Evolutionary conservation across 1,284 basidiomycete species (phyloP), one percentile per base, ranked within the genome.

Genomic region (Cutaneotrichosporon sp.): DNA sequence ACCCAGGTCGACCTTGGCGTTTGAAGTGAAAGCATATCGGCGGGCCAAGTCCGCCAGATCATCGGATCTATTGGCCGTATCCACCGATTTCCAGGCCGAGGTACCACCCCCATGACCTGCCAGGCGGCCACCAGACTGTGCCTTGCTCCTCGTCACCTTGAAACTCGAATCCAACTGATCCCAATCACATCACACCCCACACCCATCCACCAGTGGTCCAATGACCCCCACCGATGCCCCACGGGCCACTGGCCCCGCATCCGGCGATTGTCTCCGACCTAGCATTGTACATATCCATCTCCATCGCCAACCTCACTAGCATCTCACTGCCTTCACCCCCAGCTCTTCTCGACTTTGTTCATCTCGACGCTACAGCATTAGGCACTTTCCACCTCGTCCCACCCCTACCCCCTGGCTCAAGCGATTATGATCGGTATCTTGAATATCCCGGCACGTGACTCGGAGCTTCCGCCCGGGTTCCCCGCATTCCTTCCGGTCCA

Each of bases 31-130:
- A 42, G 38, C 38, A 14, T 42, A 42, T 42, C 11, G 18, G 38
- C 4, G 38, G 38, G 16, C 13, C 38, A n/a, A 9, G 38, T 42
- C 38, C 10, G 18, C 38, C 38, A n/a, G 38, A 42, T 42, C 18
- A n/a, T 42, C 38, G 38, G 38, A 42, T 42, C 38, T 42, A 42
- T n/a, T 42, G 38, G 38, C 38, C 38, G 38, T 42, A 42, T 42
- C 16, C 18, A 42, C 38, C 38, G 38, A 42, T 42, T 1, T 2
- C 2, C 38, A n/a, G 18, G 38, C 38, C 38, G 2, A n/a, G 18
- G 8, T 18, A n/a, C 3, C 36, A n/a, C n/a, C n/a, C n/a, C n/a
- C n/a, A n/a, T n/a, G n/a, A n/a, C n/a, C n/a, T n/a, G n/a, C n/a
- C n/a, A n/a, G n/a, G n/a, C n/a, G n/a, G n/a, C n/a, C n/a, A n/a